phyloP scores from a whole-genome alignment of 768 basidiomycete genomes.

The Suillus discolor region DNA sequence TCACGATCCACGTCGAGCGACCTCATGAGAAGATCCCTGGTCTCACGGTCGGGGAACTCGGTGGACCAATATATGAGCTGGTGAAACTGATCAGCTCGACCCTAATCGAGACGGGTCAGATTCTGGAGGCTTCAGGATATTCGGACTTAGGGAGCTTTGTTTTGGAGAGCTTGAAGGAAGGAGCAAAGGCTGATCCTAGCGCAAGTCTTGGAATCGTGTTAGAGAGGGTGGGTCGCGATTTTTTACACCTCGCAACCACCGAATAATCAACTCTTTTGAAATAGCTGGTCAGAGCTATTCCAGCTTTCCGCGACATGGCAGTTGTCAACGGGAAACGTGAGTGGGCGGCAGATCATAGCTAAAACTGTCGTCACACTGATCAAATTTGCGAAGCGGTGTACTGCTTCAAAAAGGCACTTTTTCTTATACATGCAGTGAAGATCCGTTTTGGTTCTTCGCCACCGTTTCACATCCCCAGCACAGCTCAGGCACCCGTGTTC shows the following conservation, averaged over 20 bases:
- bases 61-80: slow-evolving; percentile 73
- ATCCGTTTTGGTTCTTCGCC: slow-evolving; percentile 65
- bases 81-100: slow-evolving; percentile 66
- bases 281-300: slow-evolving; percentile 75
- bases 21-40: slow-evolving; percentile 71
- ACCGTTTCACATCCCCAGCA: slow-evolving; percentile 66
- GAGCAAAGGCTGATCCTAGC: slow-evolving; percentile 37
- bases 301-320: slow-evolving; percentile 81
- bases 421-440: slow-evolving; percentile 70
- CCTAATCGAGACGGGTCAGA: slow-evolving; percentile 72
- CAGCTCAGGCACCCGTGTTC: slow-evolving; percentile 63
- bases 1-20: slow-evolving; percentile 69
- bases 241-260: slow-evolving; percentile 5
- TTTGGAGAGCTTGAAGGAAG: slow-evolving; percentile 63
- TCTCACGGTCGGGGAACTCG: slow-evolving; percentile 72
- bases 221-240: slow-evolving; percentile 51
- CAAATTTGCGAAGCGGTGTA: slow-evolving; percentile 60
- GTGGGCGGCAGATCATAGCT: slow-evolving; percentile 19
- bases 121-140: slow-evolving; percentile 62
- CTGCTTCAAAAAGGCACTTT: slow-evolving; percentile 89
- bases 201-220: slow-evolving; percentile 59
- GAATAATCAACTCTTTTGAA: slow-evolving; percentile 5
- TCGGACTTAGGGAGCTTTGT: slow-evolving; percentile 76
- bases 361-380: slow-evolving; percentile 6
- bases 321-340: slow-evolving; percentile 63